Conservation (phyloP, 2,329 filamentous ascomycete genomes). For the Pseudocercospora macadamiae region DNA sequence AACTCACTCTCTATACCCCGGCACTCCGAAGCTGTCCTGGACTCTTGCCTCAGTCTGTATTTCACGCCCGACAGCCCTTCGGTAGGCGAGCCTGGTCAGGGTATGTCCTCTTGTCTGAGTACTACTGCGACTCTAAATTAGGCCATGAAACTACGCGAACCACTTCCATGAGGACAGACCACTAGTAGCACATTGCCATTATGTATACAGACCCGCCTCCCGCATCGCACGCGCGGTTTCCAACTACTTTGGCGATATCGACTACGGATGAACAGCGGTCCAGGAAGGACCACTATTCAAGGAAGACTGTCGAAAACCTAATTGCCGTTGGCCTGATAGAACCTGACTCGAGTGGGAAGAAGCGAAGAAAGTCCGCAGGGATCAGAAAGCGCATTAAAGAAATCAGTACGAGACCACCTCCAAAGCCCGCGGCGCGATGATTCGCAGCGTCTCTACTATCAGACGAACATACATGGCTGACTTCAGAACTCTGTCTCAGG, state of each 20-base stretch:
- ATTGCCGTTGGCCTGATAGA: slow-evolving; percentile 21
- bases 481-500: slow-evolving; percentile 25
- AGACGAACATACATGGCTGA: slow-evolving; percentile 24
- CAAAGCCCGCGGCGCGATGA: slow-evolving; percentile 3
- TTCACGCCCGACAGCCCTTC: not conserved
- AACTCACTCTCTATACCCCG: not conserved
- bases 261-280: slow-evolving; percentile 22
- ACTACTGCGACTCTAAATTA: slow-evolving; percentile 31
- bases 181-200: slow-evolving; percentile 8
- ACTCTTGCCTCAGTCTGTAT: not conserved
- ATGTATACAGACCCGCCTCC: slow-evolving; percentile 21
- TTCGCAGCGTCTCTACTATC: slow-evolving; percentile 12
- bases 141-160: slow-evolving; percentile 27
- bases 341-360: slow-evolving; percentile 12
- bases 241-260: slow-evolving; percentile 7
- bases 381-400: slow-evolving; percentile 22
- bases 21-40: not conserved
- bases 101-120: slow-evolving; percentile 15
- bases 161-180: slow-evolving; percentile 18
- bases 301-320: slow-evolving; percentile 26
- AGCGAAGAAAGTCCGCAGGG: slow-evolving; percentile 20
- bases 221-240: slow-evolving; percentile 18
- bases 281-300: slow-evolving; percentile 17
- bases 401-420: slow-evolving; percentile 27
- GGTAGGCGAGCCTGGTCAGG: not conserved